A percentile compares a stretch with the other conserved stretches of the same genome.
Conservation (phyloP, 495 filamentous ascomycete genomes). For the Trichoderma parareesei region DNA sequence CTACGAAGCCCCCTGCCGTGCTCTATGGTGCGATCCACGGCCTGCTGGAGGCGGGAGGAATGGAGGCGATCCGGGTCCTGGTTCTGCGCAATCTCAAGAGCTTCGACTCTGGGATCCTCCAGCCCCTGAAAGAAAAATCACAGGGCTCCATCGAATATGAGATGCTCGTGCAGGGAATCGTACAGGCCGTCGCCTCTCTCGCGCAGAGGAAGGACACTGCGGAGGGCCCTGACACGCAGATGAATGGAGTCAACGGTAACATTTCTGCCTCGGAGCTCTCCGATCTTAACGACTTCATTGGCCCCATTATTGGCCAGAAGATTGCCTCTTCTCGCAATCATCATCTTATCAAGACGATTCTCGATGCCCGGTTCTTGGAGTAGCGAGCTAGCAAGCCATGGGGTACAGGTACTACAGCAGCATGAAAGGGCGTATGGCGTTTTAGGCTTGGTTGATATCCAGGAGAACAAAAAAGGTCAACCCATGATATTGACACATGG, state of each 20-base stretch:
- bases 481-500: not conserved
- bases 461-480: not conserved
- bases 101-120: conserved; percentile 60
- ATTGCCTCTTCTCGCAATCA: conserved; percentile 47
- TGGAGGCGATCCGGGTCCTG: conserved; percentile 69
- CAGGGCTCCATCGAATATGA: conserved; percentile 48
- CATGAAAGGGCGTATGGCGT: conserved; percentile 13
- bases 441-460: conserved; percentile 8
- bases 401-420: not conserved
- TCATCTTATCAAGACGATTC: conserved; percentile 39
- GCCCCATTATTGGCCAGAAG: conserved; percentile 49
- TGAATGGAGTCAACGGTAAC: conserved; percentile 25
- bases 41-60: conserved; percentile 63
- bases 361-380: conserved; percentile 37
- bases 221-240: conserved; percentile 13
- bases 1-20: conserved; percentile 64
- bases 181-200: conserved; percentile 49
- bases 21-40: conserved; percentile 84
- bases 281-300: conserved; percentile 48
- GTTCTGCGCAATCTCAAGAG: conserved; percentile 72
- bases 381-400: conserved; percentile 18
- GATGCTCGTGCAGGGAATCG: conserved; percentile 50
- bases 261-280: conserved; percentile 35
- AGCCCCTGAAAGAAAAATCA: conserved; percentile 43
- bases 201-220: conserved; percentile 10